phyloP scores from a whole-genome alignment of 2,329 filamentous ascomycete species.

The Alternaria alternata region DNA sequence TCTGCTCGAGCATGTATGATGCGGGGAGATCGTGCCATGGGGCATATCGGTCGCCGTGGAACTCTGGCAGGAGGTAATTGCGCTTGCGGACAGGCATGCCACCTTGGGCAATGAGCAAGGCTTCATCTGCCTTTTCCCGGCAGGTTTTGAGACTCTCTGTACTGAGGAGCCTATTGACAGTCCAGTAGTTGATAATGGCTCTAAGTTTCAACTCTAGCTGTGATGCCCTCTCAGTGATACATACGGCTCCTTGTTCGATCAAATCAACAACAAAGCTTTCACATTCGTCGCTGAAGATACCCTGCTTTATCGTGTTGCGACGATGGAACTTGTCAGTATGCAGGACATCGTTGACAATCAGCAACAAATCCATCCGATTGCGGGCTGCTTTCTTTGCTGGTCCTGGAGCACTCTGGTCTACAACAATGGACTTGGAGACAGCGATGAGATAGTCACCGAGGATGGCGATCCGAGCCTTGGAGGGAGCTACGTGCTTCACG shows the following conservation, averaged over 20 bases:
- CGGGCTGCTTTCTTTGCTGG: constrained; percentile 64
- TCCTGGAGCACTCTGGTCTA: constrained; percentile 22
- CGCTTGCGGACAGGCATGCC: constrained; percentile 58
- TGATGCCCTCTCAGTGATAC: constrained; percentile 65
- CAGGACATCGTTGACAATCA: constrained; percentile 79
- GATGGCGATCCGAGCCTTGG: constrained; percentile 69
- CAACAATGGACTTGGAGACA: constrained; percentile 67
- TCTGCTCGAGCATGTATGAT: constrained; percentile 79
- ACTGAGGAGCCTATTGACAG: constrained; percentile 69
- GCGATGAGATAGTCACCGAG: constrained; percentile 79
- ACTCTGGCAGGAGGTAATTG: constrained; percentile 74
- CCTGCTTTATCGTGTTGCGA: constrained; percentile 15
- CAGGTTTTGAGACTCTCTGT: constrained; percentile 64
- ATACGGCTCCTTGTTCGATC: constrained; percentile 63
- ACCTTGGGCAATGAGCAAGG: constrained; percentile 43
- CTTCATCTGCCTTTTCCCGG: constrained; percentile 63
- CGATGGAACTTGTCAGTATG: constrained; percentile 55
- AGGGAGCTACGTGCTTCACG: constrained; percentile 73
- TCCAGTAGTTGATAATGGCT: constrained; percentile 74
- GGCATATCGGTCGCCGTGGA: constrained; percentile 76
- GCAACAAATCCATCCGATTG: constrained; percentile 77
- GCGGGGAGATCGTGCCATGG: constrained; percentile 86
- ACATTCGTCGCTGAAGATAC: constrained; percentile 45
- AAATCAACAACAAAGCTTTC: constrained; percentile 69
- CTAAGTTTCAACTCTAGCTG: constrained; percentile 69